Conservation (phyloP, 345 rosid genomes). For the Camelina laxa region DNA sequence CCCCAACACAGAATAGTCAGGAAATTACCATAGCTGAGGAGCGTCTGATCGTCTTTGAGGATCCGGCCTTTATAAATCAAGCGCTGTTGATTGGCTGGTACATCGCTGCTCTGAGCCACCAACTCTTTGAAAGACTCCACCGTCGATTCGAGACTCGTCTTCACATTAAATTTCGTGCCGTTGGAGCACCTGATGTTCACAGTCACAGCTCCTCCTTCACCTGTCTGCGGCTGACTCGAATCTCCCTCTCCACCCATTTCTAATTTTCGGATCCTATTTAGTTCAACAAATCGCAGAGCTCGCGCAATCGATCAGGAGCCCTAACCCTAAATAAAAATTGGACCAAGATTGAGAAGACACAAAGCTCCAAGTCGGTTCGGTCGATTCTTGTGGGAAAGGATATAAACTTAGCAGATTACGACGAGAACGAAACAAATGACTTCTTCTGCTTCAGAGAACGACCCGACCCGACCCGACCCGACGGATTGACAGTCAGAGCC, state of each 20-base stretch:
- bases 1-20: constrained; percentile 32
- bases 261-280: constrained; percentile 9
- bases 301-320: constrained; percentile 32
- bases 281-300: neutral
- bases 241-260: constrained; percentile 62
- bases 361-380: constrained; percentile 26
- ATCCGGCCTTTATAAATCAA: constrained; percentile 89
- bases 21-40: constrained; percentile 67
- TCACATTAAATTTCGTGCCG: constrained; percentile 63
- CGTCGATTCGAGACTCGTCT: constrained; percentile 59
- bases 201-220: constrained; percentile 45
- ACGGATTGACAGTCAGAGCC: neutral
- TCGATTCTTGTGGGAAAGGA: constrained; percentile 39
- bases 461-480: neutral
- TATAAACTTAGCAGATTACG: constrained; percentile 14
- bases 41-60: constrained; percentile 77
- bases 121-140: constrained; percentile 63
- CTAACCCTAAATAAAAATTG: constrained; percentile 28
- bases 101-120: constrained; percentile 69
- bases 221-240: constrained; percentile 60
- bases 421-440: constrained; percentile 20
- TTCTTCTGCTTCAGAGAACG: constrained; percentile 29
- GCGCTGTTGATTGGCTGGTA: constrained; percentile 78
- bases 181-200: constrained; percentile 70
- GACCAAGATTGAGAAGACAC: constrained; percentile 8